Percentiles rank a stretch among this genome's conserved stretches.
phyloP scores from a whole-genome alignment of 1,284 basidiomycete species.

The Tetrapyrgos nigripes region DNA sequence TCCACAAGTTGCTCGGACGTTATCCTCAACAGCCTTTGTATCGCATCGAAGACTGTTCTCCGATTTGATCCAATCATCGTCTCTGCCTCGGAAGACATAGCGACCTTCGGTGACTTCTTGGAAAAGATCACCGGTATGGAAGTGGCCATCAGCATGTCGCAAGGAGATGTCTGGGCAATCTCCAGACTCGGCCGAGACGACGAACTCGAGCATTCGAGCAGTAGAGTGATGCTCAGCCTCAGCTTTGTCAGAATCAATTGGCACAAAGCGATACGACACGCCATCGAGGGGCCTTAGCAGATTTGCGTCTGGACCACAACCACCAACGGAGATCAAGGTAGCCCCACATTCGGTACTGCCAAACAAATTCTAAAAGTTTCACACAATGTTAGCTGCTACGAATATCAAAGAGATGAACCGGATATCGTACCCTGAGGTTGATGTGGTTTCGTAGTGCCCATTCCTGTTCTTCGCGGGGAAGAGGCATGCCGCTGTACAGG shows the following conservation, averaged over 20 bases:
- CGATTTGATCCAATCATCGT: slow-evolving; percentile 83
- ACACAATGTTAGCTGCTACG: slow-evolving; percentile 10
- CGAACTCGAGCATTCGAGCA: slow-evolving; percentile 63
- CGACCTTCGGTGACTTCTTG: slow-evolving; percentile 57
- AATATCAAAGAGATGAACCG: slow-evolving; percentile 6
- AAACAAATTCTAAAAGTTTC: slow-evolving; percentile 61
- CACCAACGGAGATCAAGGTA: slow-evolving; percentile 62
- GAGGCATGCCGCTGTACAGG: slow-evolving; percentile 64
- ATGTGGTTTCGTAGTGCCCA: slow-evolving; percentile 66
- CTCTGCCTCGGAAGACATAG: slow-evolving; percentile 69
- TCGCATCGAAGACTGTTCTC: slow-evolving; percentile 76
- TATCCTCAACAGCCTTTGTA: slow-evolving; percentile 79
- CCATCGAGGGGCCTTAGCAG: slow-evolving; percentile 61
- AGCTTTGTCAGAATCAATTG: slow-evolving; percentile 47
- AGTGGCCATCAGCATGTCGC: slow-evolving; percentile 64
- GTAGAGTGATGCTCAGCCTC: slow-evolving; percentile 57
- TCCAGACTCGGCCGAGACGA: slow-evolving; percentile 64
- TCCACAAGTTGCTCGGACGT: slow-evolving; percentile 62
- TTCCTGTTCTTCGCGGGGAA: slow-evolving; percentile 68
- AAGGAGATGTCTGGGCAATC: slow-evolving; percentile 72
- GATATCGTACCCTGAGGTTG: slow-evolving; percentile 54
- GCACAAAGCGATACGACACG: slow-evolving; percentile 64
- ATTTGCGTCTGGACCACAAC: slow-evolving; percentile 48
- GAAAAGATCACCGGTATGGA: slow-evolving; percentile 80
- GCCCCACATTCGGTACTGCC: slow-evolving; percentile 76